A percentile compares a stretch with the other conserved stretches of the same genome.
These are phyloP conservation scores for Rheum nobile DNA, from an alignment of 148 eudicot genomes.

Conservation along the genomic window DNA sequence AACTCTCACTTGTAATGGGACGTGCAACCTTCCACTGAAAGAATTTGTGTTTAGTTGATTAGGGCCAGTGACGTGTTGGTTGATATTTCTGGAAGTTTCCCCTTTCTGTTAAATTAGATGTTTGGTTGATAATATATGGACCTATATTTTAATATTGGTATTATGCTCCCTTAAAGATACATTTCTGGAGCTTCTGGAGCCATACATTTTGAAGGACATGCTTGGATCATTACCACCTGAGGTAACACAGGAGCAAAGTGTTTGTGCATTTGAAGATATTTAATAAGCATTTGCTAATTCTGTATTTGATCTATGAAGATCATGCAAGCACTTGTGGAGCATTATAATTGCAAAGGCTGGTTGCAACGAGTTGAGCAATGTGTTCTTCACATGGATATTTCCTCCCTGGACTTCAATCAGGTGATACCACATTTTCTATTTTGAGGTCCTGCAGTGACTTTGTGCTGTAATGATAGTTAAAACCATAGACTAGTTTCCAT, in stretches of 20 bases:
- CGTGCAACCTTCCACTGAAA: neutral
- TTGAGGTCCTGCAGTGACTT: neutral
- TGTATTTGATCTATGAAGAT: slow-evolving; percentile 28
- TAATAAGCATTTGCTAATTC: slow-evolving; percentile 1
- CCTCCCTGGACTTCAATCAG: slow-evolving; percentile 96
- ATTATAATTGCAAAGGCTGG: slow-evolving; percentile 86
- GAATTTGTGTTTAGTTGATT: neutral
- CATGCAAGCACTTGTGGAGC: slow-evolving; percentile 99
- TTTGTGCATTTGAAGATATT: neutral
- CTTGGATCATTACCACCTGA: slow-evolving; percentile 91
- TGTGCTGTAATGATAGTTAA: neutral
- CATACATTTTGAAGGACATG: slow-evolving; percentile 96
- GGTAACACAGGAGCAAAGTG: slow-evolving; percentile 27
- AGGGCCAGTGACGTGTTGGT: neutral
- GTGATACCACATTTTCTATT: slow-evolving; percentile 19
- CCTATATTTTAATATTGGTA: neutral
- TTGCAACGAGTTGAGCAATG: slow-evolving; percentile 95
- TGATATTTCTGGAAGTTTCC: neutral
- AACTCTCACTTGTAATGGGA: neutral
- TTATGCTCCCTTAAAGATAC: slow-evolving; percentile 42
- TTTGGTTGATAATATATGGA: neutral
- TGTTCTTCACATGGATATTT: slow-evolving; percentile 96
- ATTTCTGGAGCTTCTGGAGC: slow-evolving; percentile 96
- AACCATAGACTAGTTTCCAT: neutral
- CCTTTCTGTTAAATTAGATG: neutral